Conservation (phyloP, 108 stramenopile species). For the Hondaea fermentalgiana region DNA sequence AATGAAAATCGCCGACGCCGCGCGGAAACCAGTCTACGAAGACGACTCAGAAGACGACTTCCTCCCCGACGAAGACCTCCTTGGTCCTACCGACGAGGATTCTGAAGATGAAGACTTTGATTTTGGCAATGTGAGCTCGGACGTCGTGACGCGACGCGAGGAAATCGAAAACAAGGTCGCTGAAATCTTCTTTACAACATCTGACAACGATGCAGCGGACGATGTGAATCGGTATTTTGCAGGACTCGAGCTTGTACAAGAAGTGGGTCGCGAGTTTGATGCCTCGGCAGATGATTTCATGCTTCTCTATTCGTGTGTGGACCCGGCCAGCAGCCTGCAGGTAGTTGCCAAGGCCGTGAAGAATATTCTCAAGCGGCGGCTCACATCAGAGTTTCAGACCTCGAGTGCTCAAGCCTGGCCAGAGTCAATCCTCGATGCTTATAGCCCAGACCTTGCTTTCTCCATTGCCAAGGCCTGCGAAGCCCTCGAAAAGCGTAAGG, state of each 20-base stretch:
- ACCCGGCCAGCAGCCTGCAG: neutral
- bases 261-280: neutral
- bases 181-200: neutral
- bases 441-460: neutral
- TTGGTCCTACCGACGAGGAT: neutral
- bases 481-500: neutral
- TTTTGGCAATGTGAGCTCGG: neutral
- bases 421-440: neutral
- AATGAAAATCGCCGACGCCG: neutral
- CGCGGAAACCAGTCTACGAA: neutral
- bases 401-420: neutral
- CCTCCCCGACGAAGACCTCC: neutral
- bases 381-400: neutral
- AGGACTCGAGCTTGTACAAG: neutral
- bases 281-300: neutral
- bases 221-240: neutral
- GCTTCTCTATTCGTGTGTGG: neutral
- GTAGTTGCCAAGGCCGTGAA: neutral
- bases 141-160: neutral
- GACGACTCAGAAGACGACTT: neutral
- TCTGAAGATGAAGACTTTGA: neutral
- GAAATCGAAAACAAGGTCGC: neutral
- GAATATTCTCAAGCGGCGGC: neutral
- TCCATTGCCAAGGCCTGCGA: neutral
- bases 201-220: neutral